phyloP scores from a whole-genome alignment of 257 asterid species.

The Voacanga thouarsii region DNA sequence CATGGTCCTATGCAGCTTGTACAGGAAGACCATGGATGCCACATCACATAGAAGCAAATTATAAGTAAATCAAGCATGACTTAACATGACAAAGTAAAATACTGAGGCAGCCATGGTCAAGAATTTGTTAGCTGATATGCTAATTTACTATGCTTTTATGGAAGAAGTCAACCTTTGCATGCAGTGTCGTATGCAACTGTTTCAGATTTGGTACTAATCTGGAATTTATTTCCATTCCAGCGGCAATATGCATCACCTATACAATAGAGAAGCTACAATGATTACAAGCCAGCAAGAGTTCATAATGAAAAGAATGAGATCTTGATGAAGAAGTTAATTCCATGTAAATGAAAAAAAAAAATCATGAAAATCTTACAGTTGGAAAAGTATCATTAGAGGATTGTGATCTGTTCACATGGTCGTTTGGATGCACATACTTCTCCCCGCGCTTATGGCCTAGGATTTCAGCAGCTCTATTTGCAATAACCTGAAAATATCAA shows the following conservation, averaged over 20 bases:
- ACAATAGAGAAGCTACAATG: conserved; percentile 3
- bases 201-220: conserved; percentile 79
- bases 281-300: neutral
- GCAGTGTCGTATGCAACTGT: conserved; percentile 72
- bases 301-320: neutral
- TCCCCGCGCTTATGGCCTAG: conserved; percentile 91
- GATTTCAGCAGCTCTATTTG: conserved; percentile 97
- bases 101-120: neutral
- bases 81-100: neutral
- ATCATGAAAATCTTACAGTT: conserved; percentile 52
- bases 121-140: neutral
- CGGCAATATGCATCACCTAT: conserved; percentile 99
- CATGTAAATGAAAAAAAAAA: neutral
- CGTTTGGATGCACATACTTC: conserved; percentile 92
- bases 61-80: neutral
- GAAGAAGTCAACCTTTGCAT: conserved; percentile 61
- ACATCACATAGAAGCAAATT: neutral
- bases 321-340: neutral
- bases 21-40: neutral
- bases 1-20: neutral
- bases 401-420: conserved; percentile 95
- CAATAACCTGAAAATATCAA: conserved; percentile 67
- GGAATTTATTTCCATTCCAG: conserved; percentile 80
- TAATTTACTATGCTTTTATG: neutral
- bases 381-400: conserved; percentile 99